Percentiles rank a stretch among this genome's conserved stretches.
Conservation (phyloP, 106 monocot genomes). For the Platanthera guangdongensis region DNA sequence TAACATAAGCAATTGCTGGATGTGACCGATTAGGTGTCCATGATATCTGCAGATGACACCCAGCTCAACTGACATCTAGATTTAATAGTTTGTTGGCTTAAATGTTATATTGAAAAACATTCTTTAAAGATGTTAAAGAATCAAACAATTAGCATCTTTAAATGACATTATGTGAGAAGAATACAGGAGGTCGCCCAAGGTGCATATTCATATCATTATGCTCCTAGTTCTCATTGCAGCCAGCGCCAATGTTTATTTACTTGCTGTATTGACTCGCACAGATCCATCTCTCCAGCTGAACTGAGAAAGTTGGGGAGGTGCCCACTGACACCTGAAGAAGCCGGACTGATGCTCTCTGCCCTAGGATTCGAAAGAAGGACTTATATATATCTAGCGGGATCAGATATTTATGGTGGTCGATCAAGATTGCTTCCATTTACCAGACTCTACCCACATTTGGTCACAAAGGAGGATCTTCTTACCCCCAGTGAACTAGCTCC, state of each 20-base stretch:
- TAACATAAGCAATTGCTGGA: too few species aligned
- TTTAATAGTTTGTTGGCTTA: too few species aligned
- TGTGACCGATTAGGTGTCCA: background rate
- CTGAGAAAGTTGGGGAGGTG: constrained; percentile 54
- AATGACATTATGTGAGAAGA: too few species aligned
- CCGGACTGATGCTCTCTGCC: constrained; percentile 56
- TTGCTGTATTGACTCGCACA: constrained; percentile 9
- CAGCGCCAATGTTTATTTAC: background rate
- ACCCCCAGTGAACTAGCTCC: constrained; percentile 47
- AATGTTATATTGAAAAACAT: too few species aligned
- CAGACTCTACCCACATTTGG: constrained; percentile 50
- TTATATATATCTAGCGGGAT: constrained; percentile 67
- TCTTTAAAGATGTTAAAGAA: too few species aligned
- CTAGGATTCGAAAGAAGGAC: constrained; percentile 43
- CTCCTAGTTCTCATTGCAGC: background rate
- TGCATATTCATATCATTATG: too few species aligned
- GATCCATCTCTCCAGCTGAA: constrained; percentile 46
- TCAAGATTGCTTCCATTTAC: constrained; percentile 46
- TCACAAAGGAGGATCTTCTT: constrained; percentile 64
- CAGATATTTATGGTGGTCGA: constrained; percentile 53
- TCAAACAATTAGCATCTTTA: too few species aligned
- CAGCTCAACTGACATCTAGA: too few species aligned
- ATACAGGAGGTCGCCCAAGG: too few species aligned
- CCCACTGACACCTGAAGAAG: constrained; percentile 72
- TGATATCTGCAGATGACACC: too few species aligned